Evolutionary conservation across 106 monocot genomes (phyloP).

Genomic region (Acorus gramineus): DNA sequence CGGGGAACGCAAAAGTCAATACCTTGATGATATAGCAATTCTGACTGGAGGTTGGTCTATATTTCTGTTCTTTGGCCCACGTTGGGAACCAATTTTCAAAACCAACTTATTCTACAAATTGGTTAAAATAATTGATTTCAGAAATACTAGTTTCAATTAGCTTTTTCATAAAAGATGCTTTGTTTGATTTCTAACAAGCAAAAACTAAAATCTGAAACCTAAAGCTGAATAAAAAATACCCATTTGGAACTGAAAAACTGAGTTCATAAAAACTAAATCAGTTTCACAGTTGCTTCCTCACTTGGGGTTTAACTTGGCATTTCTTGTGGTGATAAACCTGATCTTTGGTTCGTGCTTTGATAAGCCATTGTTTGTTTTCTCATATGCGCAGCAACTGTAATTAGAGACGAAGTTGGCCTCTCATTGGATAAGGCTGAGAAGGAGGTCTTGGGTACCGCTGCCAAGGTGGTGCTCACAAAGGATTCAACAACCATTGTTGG

Average conservation of each 20-base stretch:
- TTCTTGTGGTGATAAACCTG: background rate
- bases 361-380: background rate
- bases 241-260: too few species aligned
- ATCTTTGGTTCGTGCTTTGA: background rate
- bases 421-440: slow-evolving; percentile 58
- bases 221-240: too few species aligned
- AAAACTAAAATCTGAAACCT: too few species aligned
- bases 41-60: background rate
- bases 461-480: slow-evolving; percentile 63
- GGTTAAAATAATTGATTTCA: too few species aligned
- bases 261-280: too few species aligned
- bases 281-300: too few species aligned
- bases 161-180: too few species aligned
- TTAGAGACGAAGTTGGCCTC: slow-evolving; percentile 68
- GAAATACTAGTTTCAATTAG: too few species aligned
- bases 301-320: too few species aligned
- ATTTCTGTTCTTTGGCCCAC: background rate
- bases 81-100: too few species aligned
- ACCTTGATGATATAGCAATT: background rate
- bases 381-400: slow-evolving; percentile 42
- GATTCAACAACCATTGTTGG: slow-evolving; percentile 63
- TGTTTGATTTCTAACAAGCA: too few species aligned
- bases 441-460: slow-evolving; percentile 58
- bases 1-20: background rate
- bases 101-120: too few species aligned